These are phyloP conservation scores for Podaxis sp. DNA, from an alignment of 768 basidiomycete species.

Conservation along the genomic window DNA sequence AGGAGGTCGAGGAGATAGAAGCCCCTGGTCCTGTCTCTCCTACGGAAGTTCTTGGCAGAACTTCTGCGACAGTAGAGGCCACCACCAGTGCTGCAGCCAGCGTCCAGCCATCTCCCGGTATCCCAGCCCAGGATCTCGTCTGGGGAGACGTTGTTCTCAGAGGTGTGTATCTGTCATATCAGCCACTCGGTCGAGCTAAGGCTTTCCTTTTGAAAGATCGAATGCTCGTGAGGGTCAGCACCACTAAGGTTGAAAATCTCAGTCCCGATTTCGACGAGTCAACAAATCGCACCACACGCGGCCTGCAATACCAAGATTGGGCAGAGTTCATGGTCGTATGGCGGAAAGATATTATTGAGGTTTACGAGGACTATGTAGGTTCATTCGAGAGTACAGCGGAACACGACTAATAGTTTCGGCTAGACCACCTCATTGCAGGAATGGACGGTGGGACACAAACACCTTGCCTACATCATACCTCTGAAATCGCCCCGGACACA, in stretches of 20 bases:
- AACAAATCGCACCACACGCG: constrained; percentile 59
- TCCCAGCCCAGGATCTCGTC: constrained; percentile 23
- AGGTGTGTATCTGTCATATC: constrained; percentile 45
- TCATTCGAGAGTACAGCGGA: not conserved
- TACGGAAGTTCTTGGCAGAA: constrained; percentile 62
- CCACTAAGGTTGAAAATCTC: constrained; percentile 53
- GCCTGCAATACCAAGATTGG: constrained; percentile 65
- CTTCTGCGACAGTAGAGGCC: constrained; percentile 49
- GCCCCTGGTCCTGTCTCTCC: constrained; percentile 48
- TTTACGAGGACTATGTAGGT: constrained; percentile 84
- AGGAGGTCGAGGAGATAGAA: constrained; percentile 15
- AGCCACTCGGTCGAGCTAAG: constrained; percentile 13
- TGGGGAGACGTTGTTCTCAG: constrained; percentile 66
- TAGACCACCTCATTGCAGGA: constrained; percentile 33
- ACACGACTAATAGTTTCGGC: constrained; percentile 5
- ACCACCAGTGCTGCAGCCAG: constrained; percentile 70
- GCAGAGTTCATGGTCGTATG: constrained; percentile 86
- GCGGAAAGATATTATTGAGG: constrained; percentile 72
- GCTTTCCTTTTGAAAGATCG: constrained; percentile 55
- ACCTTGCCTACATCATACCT: constrained; percentile 77
- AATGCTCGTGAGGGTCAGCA: constrained; percentile 80
- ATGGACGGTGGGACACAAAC: constrained; percentile 67
- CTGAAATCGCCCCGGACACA: constrained; percentile 58
- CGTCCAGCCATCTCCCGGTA: constrained; percentile 20
- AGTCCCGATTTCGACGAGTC: constrained; percentile 60